Evolutionary conservation across 371 early-diverging fungal genomes (phyloP), one percentile per base, ranked within the genome.

Genomic region (Gilbertella persicaria): DNA sequence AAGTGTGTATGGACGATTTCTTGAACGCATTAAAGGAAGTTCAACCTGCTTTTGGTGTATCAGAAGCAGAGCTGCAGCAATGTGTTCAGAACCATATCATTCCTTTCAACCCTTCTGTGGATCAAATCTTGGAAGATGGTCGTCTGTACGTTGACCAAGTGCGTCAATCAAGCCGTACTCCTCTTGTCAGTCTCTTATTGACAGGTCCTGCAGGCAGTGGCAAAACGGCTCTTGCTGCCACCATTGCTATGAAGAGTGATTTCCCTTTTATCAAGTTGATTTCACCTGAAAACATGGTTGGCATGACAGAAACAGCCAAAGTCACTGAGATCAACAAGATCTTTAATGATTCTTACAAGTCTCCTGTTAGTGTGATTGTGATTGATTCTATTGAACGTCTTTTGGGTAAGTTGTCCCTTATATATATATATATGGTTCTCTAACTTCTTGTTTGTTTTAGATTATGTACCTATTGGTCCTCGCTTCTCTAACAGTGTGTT

Each of bases 211-310:
- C 95, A 14, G 98, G 98, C 19, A 81, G 87, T 45, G 99, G 99
- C 43, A 99, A 99, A 66, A 98, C 99, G 0, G 98, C 99, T 2
- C 67, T 99, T 40, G 99, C 99, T 4, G 98, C 99, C 12, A 93
- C 91, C 2, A 90, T 98, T 50, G 99, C 99, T 4, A 88, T 92
- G 78, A 74, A 85, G 21, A 93, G 94, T 50, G 89, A 94, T 36
- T 99, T 97, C 71, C 99, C 99, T 10, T 99, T 98, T 73, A 94
- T 99, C 70, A 99, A 98, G 74, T 77, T 99, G 40, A 95, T 99
- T 28, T 95, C 96, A 0, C 99, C 99, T 17, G 98, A 96, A 61
- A 84, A 88, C 35, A 93, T 99, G 91, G 93, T 99, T 50, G 99
- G 99, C 12, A 90, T 90, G 72, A 83, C 83, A 4, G 99, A 99